Evolutionary conservation across 2,329 filamentous ascomycete genomes (phyloP).

Genomic region (Xylaria sp.): DNA sequence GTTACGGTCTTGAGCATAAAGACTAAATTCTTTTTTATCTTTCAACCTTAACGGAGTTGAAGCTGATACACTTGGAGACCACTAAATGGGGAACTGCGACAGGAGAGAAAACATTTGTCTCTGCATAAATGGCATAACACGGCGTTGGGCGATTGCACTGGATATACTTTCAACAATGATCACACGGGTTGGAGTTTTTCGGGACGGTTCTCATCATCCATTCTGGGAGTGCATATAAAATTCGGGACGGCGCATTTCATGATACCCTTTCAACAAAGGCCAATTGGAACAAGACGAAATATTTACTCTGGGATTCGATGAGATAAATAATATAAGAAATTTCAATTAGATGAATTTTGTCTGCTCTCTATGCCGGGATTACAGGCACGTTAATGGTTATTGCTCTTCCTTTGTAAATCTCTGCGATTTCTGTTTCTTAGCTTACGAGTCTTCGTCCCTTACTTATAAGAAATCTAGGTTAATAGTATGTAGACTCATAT

Average conservation of each 20-base stretch:
- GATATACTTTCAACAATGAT: constrained; percentile 31
- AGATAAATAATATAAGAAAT: constrained; percentile 10
- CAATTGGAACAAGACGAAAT: constrained; percentile 28
- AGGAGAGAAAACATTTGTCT: constrained; percentile 6
- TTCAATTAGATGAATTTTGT: not conserved
- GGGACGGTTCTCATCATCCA: constrained; percentile 33
- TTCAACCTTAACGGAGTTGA: not conserved
- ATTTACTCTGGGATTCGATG: not conserved
- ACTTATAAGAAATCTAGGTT: not conserved
- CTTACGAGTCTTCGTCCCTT: not conserved
- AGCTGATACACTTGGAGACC: not conserved
- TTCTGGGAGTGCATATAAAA: constrained; percentile 14
- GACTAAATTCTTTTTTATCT: constrained; percentile 25
- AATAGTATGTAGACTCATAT: not conserved
- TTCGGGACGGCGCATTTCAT: constrained; percentile 26
- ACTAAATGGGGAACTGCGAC: not conserved
- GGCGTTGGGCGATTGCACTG: constrained; percentile 40
- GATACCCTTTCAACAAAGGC: constrained; percentile 52
- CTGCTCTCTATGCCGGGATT: not conserved
- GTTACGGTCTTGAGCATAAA: constrained; percentile 67
- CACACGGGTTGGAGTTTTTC: constrained; percentile 10
- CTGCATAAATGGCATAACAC: constrained; percentile 23
- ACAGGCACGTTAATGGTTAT: not conserved
- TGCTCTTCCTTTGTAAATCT: not conserved
- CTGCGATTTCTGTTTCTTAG: not conserved